These are phyloP conservation scores for Parastagonospora avenae DNA, from an alignment of 2,329 filamentous ascomycete species.

Conservation along the genomic window DNA sequence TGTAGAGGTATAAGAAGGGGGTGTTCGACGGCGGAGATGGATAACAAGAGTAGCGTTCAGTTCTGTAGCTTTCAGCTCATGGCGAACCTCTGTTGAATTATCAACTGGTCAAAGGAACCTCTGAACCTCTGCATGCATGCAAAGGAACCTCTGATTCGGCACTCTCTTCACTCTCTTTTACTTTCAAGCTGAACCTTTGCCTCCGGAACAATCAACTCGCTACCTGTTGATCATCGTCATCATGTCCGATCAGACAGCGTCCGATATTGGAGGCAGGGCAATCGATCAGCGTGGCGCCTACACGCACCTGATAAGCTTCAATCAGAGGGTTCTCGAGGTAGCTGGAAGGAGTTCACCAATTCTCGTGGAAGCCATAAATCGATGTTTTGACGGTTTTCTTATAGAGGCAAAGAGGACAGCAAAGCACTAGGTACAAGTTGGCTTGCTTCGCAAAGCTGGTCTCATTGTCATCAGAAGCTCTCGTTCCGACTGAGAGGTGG, in stretches of 20 bases:
- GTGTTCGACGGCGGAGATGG: slow-evolving; percentile 13
- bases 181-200: slow-evolving; percentile 18
- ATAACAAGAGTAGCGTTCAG: slow-evolving; percentile 33
- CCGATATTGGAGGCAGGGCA: too few relatives aligned
- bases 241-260: too few relatives aligned
- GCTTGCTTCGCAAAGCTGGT: too few relatives aligned
- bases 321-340: too few relatives aligned
- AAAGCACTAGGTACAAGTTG: background rate
- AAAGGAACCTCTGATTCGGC: slow-evolving; percentile 25
- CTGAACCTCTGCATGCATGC: slow-evolving; percentile 11
- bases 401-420: background rate
- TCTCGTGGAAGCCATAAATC: background rate
- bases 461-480: background rate
- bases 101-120: slow-evolving; percentile 18
- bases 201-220: background rate
- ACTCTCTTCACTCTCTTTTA: background rate
- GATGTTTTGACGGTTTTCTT: background rate
- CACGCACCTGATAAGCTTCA: too few relatives aligned
- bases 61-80: slow-evolving; percentile 1
- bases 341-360: background rate
- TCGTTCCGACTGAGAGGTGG: background rate
- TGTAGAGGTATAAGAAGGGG: slow-evolving; percentile 1
- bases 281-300: too few relatives aligned
- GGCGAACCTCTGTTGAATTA: slow-evolving; percentile 33
- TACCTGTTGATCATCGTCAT: background rate